A percentile compares a stretch with the other conserved stretches of the same genome.
phyloP scores from a whole-genome alignment of 345 rosid species.

The Cardamine occulta region DNA sequence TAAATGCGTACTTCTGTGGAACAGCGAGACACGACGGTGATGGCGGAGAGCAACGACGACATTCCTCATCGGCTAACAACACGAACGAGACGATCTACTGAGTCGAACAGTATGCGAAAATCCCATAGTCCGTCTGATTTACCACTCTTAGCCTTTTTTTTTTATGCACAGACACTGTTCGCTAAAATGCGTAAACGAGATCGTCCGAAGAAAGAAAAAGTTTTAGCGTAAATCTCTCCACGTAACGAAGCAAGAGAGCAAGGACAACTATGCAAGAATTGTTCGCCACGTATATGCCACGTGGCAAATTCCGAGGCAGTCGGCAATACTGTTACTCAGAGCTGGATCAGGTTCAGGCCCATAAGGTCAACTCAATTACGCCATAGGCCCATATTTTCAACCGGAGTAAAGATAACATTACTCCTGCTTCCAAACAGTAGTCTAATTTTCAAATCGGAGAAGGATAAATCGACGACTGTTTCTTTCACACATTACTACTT shows the following conservation, averaged over 20 bases:
- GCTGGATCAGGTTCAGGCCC: conserved; percentile 10
- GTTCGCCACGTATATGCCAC: conserved; percentile 38
- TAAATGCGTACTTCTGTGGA: conserved; percentile 45
- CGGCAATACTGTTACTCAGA: conserved; percentile 1
- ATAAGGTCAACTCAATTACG: not conserved
- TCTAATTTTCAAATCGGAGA: conserved; percentile 28
- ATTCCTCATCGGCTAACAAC: conserved; percentile 65
- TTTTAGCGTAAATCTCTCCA: conserved; percentile 23
- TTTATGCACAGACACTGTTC: conserved; percentile 43
- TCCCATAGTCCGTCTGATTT: conserved; percentile 25
- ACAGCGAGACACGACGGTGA: conserved; percentile 51
- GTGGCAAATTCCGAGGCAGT: conserved; percentile 21
- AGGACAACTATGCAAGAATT: conserved; percentile 12
- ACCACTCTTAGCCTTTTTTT: not conserved
- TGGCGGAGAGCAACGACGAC: conserved; percentile 55
- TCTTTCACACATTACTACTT: not conserved
- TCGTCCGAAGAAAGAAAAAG: conserved; percentile 12
- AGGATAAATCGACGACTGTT: conserved; percentile 34
- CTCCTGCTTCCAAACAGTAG: conserved; percentile 16
- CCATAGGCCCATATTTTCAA: not conserved
- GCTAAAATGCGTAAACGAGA: conserved; percentile 53
- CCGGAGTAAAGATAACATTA: not conserved
- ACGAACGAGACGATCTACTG: conserved; percentile 30
- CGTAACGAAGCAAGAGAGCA: conserved; percentile 16
- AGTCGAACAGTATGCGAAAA: conserved; percentile 11